These are phyloP conservation scores for Zymoseptoria passerinii DNA, from an alignment of 2,329 filamentous ascomycete species.

Conservation along the genomic window DNA sequence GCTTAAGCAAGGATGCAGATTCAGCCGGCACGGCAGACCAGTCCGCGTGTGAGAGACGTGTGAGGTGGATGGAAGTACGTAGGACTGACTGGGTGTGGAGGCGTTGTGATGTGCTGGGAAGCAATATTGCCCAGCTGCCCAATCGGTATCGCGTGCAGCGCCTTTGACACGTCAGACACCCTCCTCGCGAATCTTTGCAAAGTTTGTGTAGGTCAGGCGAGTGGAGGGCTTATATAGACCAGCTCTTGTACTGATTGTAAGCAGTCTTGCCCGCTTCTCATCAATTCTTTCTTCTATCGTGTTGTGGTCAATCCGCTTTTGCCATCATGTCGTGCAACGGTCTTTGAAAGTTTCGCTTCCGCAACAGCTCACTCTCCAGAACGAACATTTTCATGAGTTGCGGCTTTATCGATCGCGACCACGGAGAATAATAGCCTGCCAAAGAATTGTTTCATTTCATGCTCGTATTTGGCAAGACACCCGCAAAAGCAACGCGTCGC, in stretches of 20 bases:
- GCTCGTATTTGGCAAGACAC: not conserved
- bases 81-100: not conserved
- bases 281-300: not conserved
- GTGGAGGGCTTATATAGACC: not conserved
- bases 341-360: not conserved
- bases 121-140: not conserved
- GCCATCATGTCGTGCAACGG: not conserved
- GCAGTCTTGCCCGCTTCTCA: not conserved
- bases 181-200: not conserved
- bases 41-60: not conserved
- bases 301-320: not conserved
- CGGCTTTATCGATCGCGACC: not conserved
- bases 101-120: not conserved
- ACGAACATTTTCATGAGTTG: not conserved
- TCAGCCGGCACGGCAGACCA: not conserved
- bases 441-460: not conserved
- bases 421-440: not conserved
- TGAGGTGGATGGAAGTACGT: not conserved
- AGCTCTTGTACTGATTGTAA: not conserved
- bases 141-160: not conserved
- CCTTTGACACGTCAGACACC: not conserved
- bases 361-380: not conserved
- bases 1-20: conserved; percentile 23
- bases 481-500: not conserved
- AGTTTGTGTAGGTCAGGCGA: not conserved